Base-by-base conservation (phyloP, 768 basidiomycete genomes). In the Suillus subluteus region DNA sequence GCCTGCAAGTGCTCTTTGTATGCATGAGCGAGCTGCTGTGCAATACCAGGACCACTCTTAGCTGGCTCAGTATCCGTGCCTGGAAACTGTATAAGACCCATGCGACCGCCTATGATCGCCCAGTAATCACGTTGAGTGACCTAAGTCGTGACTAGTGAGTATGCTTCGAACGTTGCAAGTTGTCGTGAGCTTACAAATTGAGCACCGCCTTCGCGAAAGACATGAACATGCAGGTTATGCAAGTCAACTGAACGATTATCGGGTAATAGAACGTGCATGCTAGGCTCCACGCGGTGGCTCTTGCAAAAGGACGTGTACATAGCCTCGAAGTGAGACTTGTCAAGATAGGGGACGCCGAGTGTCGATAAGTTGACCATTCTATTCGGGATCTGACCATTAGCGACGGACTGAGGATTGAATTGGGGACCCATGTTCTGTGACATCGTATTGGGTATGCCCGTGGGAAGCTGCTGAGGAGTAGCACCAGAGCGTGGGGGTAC, bases 51-150 rank as follows among this genome's bases (percentile, higher is more conserved):
- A 4, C 88, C 88, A 35, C 84, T 82, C 70, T 85, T 87, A 6
- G 86, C 81, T 13, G 91, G 89, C 67, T 91, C 88, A 5, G 80
- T 75, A 1, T 86, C 88, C 13, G 78, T 84, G 5, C 82, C 88
- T 3, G 88, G 88, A 69, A 91, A 90, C 63, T 88, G 82, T 3
- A 88, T 82, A 70, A 88, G 86, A 21, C 87, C 88, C 76, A 93
- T 80, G 30, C 83, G 84, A n/a, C 84, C 91, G 21, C 85, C 91
- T 65, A 93, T 85, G 55, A 89, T 78, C 18, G 84, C 71, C 91
- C 91, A 92, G 66, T 81, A 67, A 41, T 91, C 89, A 58, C 83
- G 82, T 65, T 78, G 76, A 32, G 79, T 79, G 15, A 89, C 84
- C 89, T 90, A 63, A n/a, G 68, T 50, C 46, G 30, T 15, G 37